Base-by-base conservation (phyloP, 345 rosid species). In the Dipteronia sinensis region DNA sequence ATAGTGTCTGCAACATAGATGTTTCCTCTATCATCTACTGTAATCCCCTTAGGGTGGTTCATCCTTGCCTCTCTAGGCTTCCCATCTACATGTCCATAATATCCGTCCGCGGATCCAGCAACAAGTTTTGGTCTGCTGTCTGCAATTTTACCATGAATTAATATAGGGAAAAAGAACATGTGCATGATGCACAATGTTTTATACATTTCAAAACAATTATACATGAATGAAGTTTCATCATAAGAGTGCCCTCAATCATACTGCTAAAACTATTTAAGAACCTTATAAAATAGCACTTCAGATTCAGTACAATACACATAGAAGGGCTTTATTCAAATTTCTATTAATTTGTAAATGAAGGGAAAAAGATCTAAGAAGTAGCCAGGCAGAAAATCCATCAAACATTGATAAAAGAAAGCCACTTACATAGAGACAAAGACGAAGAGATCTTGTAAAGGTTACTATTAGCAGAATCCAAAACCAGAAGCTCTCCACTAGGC, bases 1-100 rank as follows among this genome's bases (percentile, higher is more conserved):
- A 87, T 72, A 61, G 94, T 87, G 79, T 96, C 99, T 65, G 99
- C 98, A 64, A 96, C 79, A 78, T 96, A 96, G 69, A 94, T 88
- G 79, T 96, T 96, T 75, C 99, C 98, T 83, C 87, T 86, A 80
- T 94, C 95, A 83, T 96, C 99, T 6, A 92, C 93, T 0, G 99
- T 87, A 58, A 94, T 82, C 66, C 97, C 98, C 84, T 94, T 94
- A 0, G 99, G 99, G 78, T 89, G 94, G 83, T 92, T 92, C 91
- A 96, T 83, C 85, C 84, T 94, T 19, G 97, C 98, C 22, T 94
- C 99, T 70, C 97, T 87, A 1, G 59, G 83, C 84, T 82, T 94
- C 67, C 99, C 99, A 79, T 96, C 99, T 7, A 96, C 90, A 85
- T 94, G 96, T 53, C 99, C 98, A 40, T 91, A 69, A 80, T 88